Percentiles rank a stretch among this genome's conserved stretches.
Evolutionary conservation across 768 basidiomycete genomes (phyloP).

Genomic region (Udeniomyces megalosporus): DNA sequence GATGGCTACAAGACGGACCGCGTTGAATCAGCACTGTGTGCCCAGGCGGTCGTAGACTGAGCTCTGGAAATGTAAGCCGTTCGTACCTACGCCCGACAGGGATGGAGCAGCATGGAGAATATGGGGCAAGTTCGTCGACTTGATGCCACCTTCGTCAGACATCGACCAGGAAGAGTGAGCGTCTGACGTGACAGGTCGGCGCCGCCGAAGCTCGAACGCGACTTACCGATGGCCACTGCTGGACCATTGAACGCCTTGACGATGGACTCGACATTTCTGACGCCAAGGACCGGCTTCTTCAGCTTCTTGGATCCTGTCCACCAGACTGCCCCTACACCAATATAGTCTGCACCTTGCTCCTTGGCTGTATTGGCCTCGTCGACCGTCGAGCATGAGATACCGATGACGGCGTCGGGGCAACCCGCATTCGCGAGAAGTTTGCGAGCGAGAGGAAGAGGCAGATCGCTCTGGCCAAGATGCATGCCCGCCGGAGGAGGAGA

Average conservation of each 20-base stretch:
- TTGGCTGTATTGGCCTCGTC: conserved; percentile 50
- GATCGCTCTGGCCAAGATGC: conserved; percentile 79
- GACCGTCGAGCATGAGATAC: conserved; percentile 56
- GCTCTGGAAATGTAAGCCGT: too few species aligned
- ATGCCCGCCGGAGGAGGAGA: conserved; percentile 40
- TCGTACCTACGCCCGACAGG: conserved; percentile 49
- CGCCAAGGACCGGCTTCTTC: conserved; percentile 45
- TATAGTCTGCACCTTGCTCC: conserved; percentile 53
- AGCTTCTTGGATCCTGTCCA: conserved; percentile 54
- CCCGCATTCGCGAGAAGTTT: conserved; percentile 41
- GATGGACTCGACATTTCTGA: conserved; percentile 52
- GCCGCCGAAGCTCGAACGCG: too few species aligned
- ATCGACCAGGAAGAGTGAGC: not conserved
- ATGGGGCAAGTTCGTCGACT: conserved; percentile 55
- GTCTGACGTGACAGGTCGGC: not conserved
- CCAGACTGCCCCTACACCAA: conserved; percentile 78
- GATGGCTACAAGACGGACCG: conserved; percentile 38
- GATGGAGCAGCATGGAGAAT: conserved; percentile 37
- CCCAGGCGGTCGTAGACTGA: too few species aligned
- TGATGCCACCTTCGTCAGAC: conserved; percentile 59
- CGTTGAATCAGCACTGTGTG: too few species aligned
- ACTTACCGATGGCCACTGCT: conserved; percentile 70
- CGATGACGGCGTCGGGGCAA: conserved; percentile 46
- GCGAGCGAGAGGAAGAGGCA: conserved; percentile 51
- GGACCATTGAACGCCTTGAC: conserved; percentile 50